These are phyloP conservation scores for Alternaria arborescens DNA, from an alignment of 2,329 filamentous ascomycete genomes.

Conservation along the genomic window DNA sequence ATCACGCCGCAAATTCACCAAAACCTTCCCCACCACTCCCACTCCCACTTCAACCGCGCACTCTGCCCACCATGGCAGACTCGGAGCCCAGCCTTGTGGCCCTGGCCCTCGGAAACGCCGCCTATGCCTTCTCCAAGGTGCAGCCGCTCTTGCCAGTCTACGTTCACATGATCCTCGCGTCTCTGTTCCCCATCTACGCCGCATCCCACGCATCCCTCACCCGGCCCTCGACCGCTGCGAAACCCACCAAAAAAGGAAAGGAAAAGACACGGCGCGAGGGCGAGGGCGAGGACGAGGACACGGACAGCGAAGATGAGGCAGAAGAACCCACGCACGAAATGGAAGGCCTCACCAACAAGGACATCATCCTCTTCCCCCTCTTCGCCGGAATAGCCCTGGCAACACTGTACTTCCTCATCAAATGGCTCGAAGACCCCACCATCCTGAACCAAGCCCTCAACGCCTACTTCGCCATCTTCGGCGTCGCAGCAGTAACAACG, in stretches of 20 bases:
- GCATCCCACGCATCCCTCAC: constrained; percentile 86
- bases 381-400: constrained; percentile 76
- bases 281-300: constrained; percentile 35
- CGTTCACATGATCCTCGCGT: constrained; percentile 70
- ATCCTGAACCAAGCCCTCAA: constrained; percentile 84
- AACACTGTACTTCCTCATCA: constrained; percentile 85
- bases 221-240: constrained; percentile 80
- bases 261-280: constrained; percentile 49
- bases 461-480: constrained; percentile 82
- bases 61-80: constrained; percentile 36
- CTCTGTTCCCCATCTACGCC: constrained; percentile 83
- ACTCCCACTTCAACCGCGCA: background rate
- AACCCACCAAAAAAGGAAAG: constrained; percentile 64
- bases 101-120: constrained; percentile 40
- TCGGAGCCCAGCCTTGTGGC: constrained; percentile 41
- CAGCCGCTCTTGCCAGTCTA: constrained; percentile 63
- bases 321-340: constrained; percentile 65
- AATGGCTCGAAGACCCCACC: constrained; percentile 83
- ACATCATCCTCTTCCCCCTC: constrained; percentile 86
- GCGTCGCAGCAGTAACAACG: constrained; percentile 77
- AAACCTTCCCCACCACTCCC: background rate
- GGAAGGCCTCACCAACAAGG: constrained; percentile 75
- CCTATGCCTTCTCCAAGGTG: constrained; percentile 55
- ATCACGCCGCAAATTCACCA: too few species aligned
- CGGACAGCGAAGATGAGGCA: constrained; percentile 61